Conservation (phyloP, 306 rosid species). For the Leucaena leucocephala region DNA sequence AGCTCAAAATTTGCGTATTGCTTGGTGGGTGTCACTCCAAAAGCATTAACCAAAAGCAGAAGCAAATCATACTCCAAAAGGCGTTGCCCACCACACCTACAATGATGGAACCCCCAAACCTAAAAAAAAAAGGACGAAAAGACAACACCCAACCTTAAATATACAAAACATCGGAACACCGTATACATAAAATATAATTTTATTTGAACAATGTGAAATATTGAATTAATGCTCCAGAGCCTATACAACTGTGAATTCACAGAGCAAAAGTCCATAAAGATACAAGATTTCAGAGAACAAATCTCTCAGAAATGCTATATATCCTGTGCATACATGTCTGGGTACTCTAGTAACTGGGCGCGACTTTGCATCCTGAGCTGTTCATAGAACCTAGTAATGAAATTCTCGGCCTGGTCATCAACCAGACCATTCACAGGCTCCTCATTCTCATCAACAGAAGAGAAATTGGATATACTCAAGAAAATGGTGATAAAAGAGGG, state of each 20-base stretch:
- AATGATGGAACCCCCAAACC: constrained; percentile 39
- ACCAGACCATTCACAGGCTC: constrained; percentile 42
- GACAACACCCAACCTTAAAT: constrained; percentile 9
- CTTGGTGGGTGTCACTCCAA: neutral
- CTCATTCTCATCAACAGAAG: constrained; percentile 45
- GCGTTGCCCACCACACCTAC: constrained; percentile 21
- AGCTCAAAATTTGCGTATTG: neutral
- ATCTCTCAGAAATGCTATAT: neutral
- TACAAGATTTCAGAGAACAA: neutral
- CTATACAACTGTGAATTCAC: constrained; percentile 20
- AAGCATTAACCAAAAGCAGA: constrained; percentile 19
- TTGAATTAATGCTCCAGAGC: constrained; percentile 17
- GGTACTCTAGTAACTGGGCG: constrained; percentile 45
- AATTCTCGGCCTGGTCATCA: constrained; percentile 63
- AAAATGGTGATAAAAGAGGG: constrained; percentile 38
- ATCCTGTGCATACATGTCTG: constrained; percentile 15
- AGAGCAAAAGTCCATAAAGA: neutral
- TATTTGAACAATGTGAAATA: neutral
- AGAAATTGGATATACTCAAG: constrained; percentile 49
- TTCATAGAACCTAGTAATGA: constrained; percentile 61
- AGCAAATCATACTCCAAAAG: constrained; percentile 21
- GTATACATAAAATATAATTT: neutral
- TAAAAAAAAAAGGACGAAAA: constrained; percentile 4
- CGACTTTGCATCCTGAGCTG: constrained; percentile 51
- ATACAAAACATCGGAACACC: neutral